Evolutionary conservation across 495 filamentous ascomycete genomes (phyloP), one percentile per base, ranked within the genome.

Genomic region (Usnea hakonensis): DNA sequence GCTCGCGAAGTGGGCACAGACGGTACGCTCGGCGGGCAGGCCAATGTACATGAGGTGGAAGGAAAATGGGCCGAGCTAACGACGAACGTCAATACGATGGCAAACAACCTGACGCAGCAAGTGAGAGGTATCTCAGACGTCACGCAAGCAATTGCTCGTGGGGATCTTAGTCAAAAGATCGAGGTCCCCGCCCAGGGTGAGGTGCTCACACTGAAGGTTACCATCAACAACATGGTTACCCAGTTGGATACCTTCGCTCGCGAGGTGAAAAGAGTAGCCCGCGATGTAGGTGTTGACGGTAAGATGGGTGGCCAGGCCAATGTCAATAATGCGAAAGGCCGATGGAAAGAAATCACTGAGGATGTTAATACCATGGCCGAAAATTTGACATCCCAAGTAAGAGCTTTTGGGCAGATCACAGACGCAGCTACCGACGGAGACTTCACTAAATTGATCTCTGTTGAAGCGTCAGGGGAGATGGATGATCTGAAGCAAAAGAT

Each of bases 21-120:
- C 66, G 94, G 94, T 68, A 96, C 89, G 11, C 81, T 99, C 28
- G 94, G 94, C 61, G 94, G 94, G 21, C 94, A 97, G 75, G 94
- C 94, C 55, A 88, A 95, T 73, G 94, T 99, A 10, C 90, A 95
- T 67, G 94, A 96, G 65, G 95, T 97, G 44, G 94, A 99, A 78
- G 94, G 94, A 68, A 97, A 96, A 78, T 99, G 94, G 94, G 95
- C 95, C 74, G 95, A 99, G 74, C 82, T 99, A 28, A 99, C 95
- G 16, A 90, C 96, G 70, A 97, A 97, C 67, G 79, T 82, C 61
- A 81, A 82, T 70, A 86, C 90, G 52, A 97, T 97, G 94, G 94
- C 94, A 41, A 85, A 90, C 65, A 98, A 98, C 75, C 78, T 98
- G 61, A 98, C 94, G 6, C 88, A 88, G 17, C 91, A 96, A 76